Conservation (phyloP, 2,329 filamentous ascomycete genomes). For the Leptosphaerulina australis region DNA sequence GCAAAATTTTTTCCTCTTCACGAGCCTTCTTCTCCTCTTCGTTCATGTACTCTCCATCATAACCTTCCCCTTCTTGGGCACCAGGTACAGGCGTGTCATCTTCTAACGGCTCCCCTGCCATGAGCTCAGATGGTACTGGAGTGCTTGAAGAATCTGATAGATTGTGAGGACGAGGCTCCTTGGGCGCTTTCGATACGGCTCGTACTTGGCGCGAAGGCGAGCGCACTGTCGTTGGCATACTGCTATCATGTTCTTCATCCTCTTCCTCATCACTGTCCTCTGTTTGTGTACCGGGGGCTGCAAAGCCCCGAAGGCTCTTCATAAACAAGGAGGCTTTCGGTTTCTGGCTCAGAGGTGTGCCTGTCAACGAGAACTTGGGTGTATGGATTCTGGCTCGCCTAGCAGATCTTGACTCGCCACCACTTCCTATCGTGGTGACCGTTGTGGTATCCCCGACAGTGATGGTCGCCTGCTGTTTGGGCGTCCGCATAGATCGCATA, state of each 20-base stretch:
- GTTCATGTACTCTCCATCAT: constrained; percentile 57
- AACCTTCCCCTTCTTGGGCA: constrained; percentile 24
- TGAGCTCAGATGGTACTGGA: background rate
- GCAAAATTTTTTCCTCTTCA: constrained; percentile 54
- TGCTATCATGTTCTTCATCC: constrained; percentile 23
- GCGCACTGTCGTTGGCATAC: constrained; percentile 19
- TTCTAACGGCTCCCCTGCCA: background rate
- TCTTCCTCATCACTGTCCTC: constrained; percentile 41
- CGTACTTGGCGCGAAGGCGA: constrained; percentile 27
- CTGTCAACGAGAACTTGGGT: constrained; percentile 44
- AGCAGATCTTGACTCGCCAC: constrained; percentile 54
- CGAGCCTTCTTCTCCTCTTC: constrained; percentile 61
- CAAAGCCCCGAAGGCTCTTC: constrained; percentile 58
- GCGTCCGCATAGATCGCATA: constrained; percentile 67
- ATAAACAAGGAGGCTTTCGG: constrained; percentile 49
- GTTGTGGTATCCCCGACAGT: constrained; percentile 73
- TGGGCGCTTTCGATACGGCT: constrained; percentile 13
- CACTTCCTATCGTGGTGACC: constrained; percentile 66
- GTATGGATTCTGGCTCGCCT: constrained; percentile 53
- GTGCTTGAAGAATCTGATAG: constrained; percentile 24
- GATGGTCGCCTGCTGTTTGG: constrained; percentile 72
- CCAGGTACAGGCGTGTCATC: background rate
- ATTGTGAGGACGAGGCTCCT: constrained; percentile 26
- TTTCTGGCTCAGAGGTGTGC: constrained; percentile 36
- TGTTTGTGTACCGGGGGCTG: constrained; percentile 58